Evolutionary conservation across 352 stramenopile species (phyloP), one percentile per base, ranked within the genome.

Genomic region (Phytophthora pseudosyringae): DNA sequence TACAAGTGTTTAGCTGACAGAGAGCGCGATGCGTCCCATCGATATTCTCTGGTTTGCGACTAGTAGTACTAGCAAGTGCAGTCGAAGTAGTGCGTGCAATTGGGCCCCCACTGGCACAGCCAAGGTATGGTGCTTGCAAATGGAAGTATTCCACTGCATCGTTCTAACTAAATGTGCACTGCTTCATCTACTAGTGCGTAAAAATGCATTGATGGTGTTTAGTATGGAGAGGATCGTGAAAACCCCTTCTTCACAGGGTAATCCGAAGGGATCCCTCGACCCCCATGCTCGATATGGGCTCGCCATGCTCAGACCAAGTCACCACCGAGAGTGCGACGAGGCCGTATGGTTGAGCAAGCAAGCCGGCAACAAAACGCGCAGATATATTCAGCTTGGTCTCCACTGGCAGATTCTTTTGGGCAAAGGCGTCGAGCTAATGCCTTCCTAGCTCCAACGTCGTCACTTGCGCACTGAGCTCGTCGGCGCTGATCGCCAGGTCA

Each of bases 161-260:
- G 18, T 46, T 18, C 16, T 48, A 16, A 48, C 5, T 15, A 45
- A 5, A 32, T 0, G 0, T 6, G 9, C n/a, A 8, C 7, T 26
- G 26, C 28, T 45, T 44, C 44, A 47, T 25, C 29, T 59, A 52
- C 13, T 25, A 13, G 3, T 35, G n/a, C 15, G 12, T 21, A 21
- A 44, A 62, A 59, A 61, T 53, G 45, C 50, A 69, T 29, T 25
- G 16, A 48, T 46, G 51, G 52, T 73, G 39, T 55, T 54, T 33
- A 48, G 47, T 67, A 71, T 77, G 69, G 69, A 77, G 69, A 77
- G 64, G 56, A 74, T 77, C 59, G 48, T 77, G 69, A 77, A 77
- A 77, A 77, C 69, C 69, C 69, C 69, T 77, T 77, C 59, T 74
- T 77, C 69, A 76, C 63, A 29, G 21, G 44, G 9, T 66, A 1